Percentiles rank a stretch among this genome's conserved stretches.
phyloP scores from a whole-genome alignment of 805 yeast genomes.

The Babjeviella inositovora region DNA sequence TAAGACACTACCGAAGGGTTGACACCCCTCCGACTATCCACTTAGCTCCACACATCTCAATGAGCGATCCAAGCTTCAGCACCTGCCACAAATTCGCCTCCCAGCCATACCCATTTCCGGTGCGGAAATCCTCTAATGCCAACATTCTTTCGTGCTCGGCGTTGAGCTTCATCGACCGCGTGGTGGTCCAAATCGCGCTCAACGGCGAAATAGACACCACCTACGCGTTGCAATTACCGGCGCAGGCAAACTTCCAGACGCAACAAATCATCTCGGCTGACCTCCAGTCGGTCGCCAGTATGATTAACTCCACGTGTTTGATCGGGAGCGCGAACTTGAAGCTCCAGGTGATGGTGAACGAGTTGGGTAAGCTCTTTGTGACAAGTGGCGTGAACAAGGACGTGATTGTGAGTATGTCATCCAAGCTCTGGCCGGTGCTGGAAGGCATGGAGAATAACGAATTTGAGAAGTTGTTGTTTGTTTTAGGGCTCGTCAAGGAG shows the following conservation, averaged over 20 bases:
- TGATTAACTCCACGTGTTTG: conserved; percentile 18
- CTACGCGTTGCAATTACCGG: conserved; percentile 20
- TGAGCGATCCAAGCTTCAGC: too few relatives aligned
- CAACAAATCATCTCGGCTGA: conserved; percentile 3
- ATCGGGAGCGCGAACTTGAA: conserved; percentile 25
- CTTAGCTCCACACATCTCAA: too few relatives aligned
- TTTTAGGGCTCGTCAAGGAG: conserved; percentile 12
- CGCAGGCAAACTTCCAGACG: conserved; percentile 5
- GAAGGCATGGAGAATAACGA: conserved; percentile 17
- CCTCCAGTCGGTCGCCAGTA: conserved; percentile 5
- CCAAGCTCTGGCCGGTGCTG: conserved; percentile 22
- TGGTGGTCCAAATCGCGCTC: conserved; percentile 18
- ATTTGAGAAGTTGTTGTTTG: conserved; percentile 19
- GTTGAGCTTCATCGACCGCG: conserved; percentile 18
- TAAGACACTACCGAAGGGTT: too few relatives aligned
- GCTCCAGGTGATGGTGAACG: conserved; percentile 20
- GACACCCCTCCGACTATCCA: too few relatives aligned
- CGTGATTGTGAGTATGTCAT: conserved; percentile 25
- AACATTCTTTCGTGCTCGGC: neutral
- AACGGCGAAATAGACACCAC: conserved; percentile 32
- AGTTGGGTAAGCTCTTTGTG: conserved; percentile 24
- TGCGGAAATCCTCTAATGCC: neutral
- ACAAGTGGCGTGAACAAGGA: conserved; percentile 15
- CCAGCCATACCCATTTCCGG: too few relatives aligned
- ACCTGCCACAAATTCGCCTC: too few relatives aligned